These are phyloP conservation scores for Zasmidium cellare DNA, from an alignment of 2,329 filamentous ascomycete species.

Conservation along the genomic window DNA sequence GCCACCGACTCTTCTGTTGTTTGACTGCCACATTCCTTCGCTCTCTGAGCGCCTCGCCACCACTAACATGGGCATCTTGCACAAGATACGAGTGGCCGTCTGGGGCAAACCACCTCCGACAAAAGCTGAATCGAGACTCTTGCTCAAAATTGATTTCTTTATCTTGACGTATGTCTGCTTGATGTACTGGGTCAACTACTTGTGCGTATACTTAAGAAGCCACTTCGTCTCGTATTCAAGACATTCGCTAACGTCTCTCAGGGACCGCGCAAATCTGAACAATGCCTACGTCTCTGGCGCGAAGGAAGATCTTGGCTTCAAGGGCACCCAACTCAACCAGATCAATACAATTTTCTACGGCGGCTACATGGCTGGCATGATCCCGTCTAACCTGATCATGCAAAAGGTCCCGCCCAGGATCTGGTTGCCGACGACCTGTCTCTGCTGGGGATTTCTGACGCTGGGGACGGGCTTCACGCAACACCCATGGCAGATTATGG, in stretches of 20 bases:
- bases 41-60: neutral
- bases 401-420: slow-evolving; percentile 64
- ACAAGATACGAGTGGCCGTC: slow-evolving; percentile 24
- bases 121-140: slow-evolving; percentile 23
- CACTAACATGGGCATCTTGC: slow-evolving; percentile 24
- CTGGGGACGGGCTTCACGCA: slow-evolving; percentile 52
- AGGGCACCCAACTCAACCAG: slow-evolving; percentile 51
- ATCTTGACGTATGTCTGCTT: slow-evolving; percentile 41
- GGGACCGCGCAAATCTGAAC: slow-evolving; percentile 51
- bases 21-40: no score
- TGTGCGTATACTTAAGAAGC: no score
- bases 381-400: slow-evolving; percentile 62
- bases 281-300: slow-evolving; percentile 59
- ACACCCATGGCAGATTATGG: slow-evolving; percentile 58
- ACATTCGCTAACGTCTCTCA: no score
- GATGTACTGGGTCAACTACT: slow-evolving; percentile 39
- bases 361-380: slow-evolving; percentile 56
- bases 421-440: slow-evolving; percentile 42
- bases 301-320: slow-evolving; percentile 53
- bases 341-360: slow-evolving; percentile 35
- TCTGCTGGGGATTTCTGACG: slow-evolving; percentile 66
- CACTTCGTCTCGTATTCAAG: no score
- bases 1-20: no score
- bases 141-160: slow-evolving; percentile 35
- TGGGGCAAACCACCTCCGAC: slow-evolving; percentile 29